Percentiles rank a stretch among this genome's conserved stretches.
Evolutionary conservation across 352 stramenopile genomes (phyloP).

Genomic region (Globisporangium parvum): DNA sequence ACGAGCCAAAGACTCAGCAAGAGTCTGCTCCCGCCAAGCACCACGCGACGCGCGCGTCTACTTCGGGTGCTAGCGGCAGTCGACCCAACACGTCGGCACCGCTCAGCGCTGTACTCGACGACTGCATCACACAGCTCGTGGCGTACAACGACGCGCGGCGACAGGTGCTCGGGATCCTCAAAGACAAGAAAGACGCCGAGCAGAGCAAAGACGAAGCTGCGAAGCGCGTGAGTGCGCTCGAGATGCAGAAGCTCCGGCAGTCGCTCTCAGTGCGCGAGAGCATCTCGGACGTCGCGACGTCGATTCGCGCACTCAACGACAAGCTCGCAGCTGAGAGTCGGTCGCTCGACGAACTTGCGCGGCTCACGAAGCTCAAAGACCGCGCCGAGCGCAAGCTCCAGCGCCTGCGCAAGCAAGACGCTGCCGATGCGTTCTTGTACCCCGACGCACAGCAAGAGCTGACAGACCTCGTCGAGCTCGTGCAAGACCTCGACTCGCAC

Average conservation of each 20-base stretch:
- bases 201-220: constrained; percentile 48
- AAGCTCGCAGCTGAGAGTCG: constrained; percentile 56
- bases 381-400: constrained; percentile 65
- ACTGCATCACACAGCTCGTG: constrained; percentile 41
- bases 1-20: neutral
- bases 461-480: constrained; percentile 60
- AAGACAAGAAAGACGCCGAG: constrained; percentile 59
- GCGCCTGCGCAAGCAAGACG: constrained; percentile 34
- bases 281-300: constrained; percentile 66
- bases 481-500: constrained; percentile 75
- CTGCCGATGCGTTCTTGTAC: constrained; percentile 51
- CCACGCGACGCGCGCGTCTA: neutral
- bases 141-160: constrained; percentile 48
- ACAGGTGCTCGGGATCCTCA: constrained; percentile 57
- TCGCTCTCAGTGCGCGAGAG: constrained; percentile 66
- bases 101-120: constrained; percentile 34
- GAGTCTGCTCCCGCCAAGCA: constrained; percentile 5
- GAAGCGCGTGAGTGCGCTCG: constrained; percentile 54
- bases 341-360: constrained; percentile 57
- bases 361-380: constrained; percentile 58
- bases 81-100: neutral
- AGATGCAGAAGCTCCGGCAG: constrained; percentile 80
- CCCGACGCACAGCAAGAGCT: constrained; percentile 61
- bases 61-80: neutral
- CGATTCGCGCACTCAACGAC: constrained; percentile 49